A percentile compares a stretch with the other conserved stretches of the same genome.
Conservation (phyloP, 768 basidiomycete genomes). For the Amanita pallidorosea region DNA sequence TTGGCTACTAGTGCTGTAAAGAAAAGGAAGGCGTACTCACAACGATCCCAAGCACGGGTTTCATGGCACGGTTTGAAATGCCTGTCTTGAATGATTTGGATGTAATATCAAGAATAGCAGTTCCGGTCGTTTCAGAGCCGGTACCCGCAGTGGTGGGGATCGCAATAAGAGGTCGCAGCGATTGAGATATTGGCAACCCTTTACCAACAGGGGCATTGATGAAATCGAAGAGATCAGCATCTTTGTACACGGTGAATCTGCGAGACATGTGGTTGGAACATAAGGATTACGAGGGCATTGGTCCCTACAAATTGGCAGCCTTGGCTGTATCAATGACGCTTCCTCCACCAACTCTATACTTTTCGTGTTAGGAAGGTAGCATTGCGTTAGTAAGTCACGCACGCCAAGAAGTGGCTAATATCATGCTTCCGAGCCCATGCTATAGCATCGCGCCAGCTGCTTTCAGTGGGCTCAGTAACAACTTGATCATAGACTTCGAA, state of each 20-base stretch:
- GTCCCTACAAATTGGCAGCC: constrained; percentile 75
- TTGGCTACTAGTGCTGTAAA: not conserved
- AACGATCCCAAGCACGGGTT: constrained; percentile 78
- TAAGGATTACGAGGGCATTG: not conserved
- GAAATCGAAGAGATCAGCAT: constrained; percentile 90
- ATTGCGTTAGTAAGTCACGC: constrained; percentile 8
- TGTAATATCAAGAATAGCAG: constrained; percentile 89
- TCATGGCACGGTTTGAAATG: constrained; percentile 85
- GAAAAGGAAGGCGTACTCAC: constrained; percentile 18
- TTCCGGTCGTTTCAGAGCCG: constrained; percentile 91
- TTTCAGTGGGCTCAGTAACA: constrained; percentile 86
- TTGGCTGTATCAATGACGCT: constrained; percentile 96
- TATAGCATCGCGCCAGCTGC: constrained; percentile 82
- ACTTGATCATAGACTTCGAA: constrained; percentile 79
- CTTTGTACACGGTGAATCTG: constrained; percentile 85
- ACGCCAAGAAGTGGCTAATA: constrained; percentile 92
- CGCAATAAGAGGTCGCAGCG: constrained; percentile 77
- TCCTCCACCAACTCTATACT: constrained; percentile 79
- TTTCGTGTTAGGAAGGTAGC: not conserved
- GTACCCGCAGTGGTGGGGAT: constrained; percentile 73
- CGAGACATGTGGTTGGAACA: constrained; percentile 1
- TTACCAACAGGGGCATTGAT: constrained; percentile 95
- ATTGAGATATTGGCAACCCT: constrained; percentile 70
- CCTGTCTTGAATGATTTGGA: constrained; percentile 94
- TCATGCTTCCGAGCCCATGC: constrained; percentile 78